Base-by-base conservation (phyloP, 495 filamentous ascomycete genomes). In the Diplogelasinospora grovesii region DNA sequence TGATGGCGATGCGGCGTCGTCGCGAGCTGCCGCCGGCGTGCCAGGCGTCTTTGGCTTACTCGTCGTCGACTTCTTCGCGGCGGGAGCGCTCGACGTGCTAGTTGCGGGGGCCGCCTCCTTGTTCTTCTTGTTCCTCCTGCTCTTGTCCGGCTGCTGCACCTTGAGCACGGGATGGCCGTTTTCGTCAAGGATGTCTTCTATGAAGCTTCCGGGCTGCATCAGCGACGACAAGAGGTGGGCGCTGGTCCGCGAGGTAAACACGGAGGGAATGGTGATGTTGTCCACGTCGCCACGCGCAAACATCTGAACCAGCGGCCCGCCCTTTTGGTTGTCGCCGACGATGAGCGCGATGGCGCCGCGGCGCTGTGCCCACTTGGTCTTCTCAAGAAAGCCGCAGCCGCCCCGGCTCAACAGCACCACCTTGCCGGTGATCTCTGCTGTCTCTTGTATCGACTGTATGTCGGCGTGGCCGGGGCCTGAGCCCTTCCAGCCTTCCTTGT, bases 371-470 rank as follows among this genome's bases (percentile, higher is more conserved):
- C 92, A 99, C 57, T 89, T 89, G 41, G 89, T 87, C 61, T 99
- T 99, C 52, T 97, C 90, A 26, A 96, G 64, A 59, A 98, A 98
- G 10, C 92, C 93, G 62, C 92, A 98, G 11, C 92, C 92, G 21
- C 92, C 92, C 25, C 92, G 78, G 51, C 85, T 90, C 36, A 98
- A 68, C 20, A 98, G 61, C 4, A 92, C 90, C 34, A 97, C 77
- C 52, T 93, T 97, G 39, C 92, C 92, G 19, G 79, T 75, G 50
- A 98, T 97, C 59, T 97, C 93, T 5, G 92, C 90, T 38, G 79
- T 81, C 63, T 96, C 89, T 63, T 98, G 92, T 36, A 96, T 66
- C 0, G 85, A 93, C 59, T 96, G 88, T 41, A 96, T 96, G 59
- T 96, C 90, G 24, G 89, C 89, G 64, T 96, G 89, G 11, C 55